phyloP scores from a whole-genome alignment of 2,329 filamentous ascomycete species.

The Diplodia mutila region DNA sequence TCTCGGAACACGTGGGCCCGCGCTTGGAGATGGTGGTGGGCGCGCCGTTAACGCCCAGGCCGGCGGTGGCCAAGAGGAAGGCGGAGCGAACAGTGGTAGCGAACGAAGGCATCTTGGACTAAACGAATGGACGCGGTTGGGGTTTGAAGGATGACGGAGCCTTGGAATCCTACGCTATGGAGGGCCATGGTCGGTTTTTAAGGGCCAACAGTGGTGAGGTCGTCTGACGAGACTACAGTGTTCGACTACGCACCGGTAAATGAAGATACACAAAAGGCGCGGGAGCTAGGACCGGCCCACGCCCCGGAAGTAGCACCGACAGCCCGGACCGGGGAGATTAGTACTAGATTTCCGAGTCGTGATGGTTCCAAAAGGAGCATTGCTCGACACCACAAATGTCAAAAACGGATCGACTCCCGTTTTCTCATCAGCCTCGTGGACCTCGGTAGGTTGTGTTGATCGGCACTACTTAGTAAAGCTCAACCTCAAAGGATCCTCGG shows the following conservation, averaged over 20 bases:
- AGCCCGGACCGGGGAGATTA: not conserved
- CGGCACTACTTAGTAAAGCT: too few species aligned
- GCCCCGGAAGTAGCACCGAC: not conserved
- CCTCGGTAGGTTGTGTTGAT: too few species aligned
- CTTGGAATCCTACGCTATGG: not conserved
- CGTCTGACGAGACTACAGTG: not conserved
- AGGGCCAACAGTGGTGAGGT: not conserved
- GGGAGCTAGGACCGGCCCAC: not conserved
- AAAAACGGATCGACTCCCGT: not conserved
- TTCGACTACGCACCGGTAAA: not conserved
- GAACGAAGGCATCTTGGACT: slow-evolving; percentile 12
- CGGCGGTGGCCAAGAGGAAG: not conserved
- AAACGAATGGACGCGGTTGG: not conserved
- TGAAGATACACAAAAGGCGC: not conserved
- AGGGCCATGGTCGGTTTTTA: slow-evolving; percentile 1
- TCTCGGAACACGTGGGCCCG: slow-evolving; percentile 3
- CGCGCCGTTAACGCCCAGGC: not conserved
- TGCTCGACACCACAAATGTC: not conserved
- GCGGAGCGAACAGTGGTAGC: not conserved
- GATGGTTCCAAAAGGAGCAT: not conserved
- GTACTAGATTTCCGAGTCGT: not conserved
- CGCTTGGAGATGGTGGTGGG: not conserved
- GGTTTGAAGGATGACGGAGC: not conserved
- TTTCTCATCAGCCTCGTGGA: not conserved
- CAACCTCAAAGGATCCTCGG: not conserved